phyloP scores from a whole-genome alignment of 2,329 filamentous ascomycete genomes.

The Sclerotinia trifoliorum region DNA sequence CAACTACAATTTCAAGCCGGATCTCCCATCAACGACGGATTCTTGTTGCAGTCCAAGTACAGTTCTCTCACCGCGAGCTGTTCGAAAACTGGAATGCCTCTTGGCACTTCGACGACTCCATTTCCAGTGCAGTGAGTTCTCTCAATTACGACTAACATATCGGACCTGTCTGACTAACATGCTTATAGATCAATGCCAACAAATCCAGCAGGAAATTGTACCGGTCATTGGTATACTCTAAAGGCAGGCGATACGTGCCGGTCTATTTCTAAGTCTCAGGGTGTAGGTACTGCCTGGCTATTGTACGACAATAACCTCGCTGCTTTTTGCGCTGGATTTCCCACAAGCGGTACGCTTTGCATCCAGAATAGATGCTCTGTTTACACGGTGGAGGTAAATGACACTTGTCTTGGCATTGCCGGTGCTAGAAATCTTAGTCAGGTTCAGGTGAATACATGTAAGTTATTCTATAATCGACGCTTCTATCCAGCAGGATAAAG shows the following conservation, averaged over 20 bases:
- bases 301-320: background rate
- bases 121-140: background rate
- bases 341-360: conserved; percentile 1
- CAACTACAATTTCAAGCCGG: background rate
- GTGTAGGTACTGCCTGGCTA: conserved; percentile 7
- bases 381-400: background rate
- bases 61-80: background rate
- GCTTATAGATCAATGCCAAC: background rate
- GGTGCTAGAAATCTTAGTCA: background rate
- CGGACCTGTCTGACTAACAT: background rate
- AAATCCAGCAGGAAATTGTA: background rate
- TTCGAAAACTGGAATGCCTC: background rate
- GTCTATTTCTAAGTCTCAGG: background rate
- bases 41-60: background rate
- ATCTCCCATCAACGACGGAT: background rate
- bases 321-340: conserved; percentile 10
- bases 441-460: background rate
- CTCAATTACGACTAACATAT: background rate
- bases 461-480: too few relatives aligned
- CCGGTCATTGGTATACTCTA: background rate
- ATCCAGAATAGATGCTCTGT: background rate
- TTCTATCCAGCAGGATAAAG: too few relatives aligned
- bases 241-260: background rate
- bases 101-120: background rate
- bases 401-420: background rate